Conservation (phyloP, 2,329 filamentous ascomycete genomes). For the Xylaria hypoxylon region DNA sequence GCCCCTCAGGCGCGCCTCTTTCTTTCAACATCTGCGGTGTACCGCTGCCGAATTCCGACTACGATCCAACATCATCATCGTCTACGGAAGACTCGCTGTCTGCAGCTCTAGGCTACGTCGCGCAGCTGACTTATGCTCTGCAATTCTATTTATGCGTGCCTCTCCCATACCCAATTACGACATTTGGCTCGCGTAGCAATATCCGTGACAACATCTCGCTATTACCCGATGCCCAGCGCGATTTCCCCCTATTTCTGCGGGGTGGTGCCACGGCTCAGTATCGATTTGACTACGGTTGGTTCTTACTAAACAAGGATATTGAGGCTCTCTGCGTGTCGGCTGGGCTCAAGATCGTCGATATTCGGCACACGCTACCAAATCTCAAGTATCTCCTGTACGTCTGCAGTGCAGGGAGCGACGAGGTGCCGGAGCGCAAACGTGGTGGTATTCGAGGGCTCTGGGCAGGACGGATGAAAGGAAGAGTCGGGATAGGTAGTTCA, state of each 20-base stretch:
- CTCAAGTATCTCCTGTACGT: slow-evolving; percentile 93
- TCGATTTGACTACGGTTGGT: slow-evolving; percentile 95
- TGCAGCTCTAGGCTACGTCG: slow-evolving; percentile 83
- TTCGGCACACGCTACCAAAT: slow-evolving; percentile 91
- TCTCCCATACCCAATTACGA: slow-evolving; percentile 82
- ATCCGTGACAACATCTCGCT: slow-evolving; percentile 73
- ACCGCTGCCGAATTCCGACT: slow-evolving; percentile 81
- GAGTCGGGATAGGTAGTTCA: slow-evolving; percentile 43
- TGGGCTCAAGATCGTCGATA: slow-evolving; percentile 84
- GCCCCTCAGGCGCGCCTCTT: slow-evolving; percentile 68
- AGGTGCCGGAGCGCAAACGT: slow-evolving; percentile 70
- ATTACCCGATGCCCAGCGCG: slow-evolving; percentile 62
- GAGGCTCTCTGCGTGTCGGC: slow-evolving; percentile 75
- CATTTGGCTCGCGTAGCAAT: slow-evolving; percentile 76
- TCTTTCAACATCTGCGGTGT: slow-evolving; percentile 86
- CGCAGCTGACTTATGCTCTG: slow-evolving; percentile 78
- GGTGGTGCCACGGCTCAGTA: slow-evolving; percentile 78
- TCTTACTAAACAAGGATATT: slow-evolving; percentile 96
- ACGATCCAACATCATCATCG: slow-evolving; percentile 62
- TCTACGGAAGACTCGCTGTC: slow-evolving; percentile 78
- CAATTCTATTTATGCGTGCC: slow-evolving; percentile 84
- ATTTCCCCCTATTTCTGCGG: slow-evolving; percentile 82
- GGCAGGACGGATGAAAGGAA: slow-evolving; percentile 59
- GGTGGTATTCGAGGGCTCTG: slow-evolving; percentile 71
- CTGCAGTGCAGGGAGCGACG: slow-evolving; percentile 79